A percentile compares a stretch with the other conserved stretches of the same genome.
phyloP scores from a whole-genome alignment of 2,329 filamentous ascomycete genomes.

The Talaromyces sp. region DNA sequence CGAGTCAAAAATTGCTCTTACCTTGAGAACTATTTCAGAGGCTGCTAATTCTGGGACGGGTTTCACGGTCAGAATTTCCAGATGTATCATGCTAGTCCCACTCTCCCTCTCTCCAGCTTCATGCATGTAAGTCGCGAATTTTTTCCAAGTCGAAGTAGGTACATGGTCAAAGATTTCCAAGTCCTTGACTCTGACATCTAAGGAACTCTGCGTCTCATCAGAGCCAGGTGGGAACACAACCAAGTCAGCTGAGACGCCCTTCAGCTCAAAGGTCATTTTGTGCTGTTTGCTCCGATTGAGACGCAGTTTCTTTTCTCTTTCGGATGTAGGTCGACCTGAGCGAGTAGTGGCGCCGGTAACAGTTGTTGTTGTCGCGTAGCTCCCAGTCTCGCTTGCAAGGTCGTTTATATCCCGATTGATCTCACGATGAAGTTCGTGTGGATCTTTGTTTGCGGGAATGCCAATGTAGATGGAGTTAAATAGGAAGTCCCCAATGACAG shows the following conservation, averaged over 20 bases:
- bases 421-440: constrained; percentile 74
- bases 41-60: constrained; percentile 82
- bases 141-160: constrained; percentile 95
- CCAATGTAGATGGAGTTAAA: constrained; percentile 99
- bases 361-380: constrained; percentile 74
- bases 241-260: constrained; percentile 80
- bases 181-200: constrained; percentile 80
- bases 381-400: constrained; percentile 83
- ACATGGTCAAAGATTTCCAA: constrained; percentile 93
- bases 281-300: constrained; percentile 85
- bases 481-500: constrained; percentile 87
- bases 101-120: constrained; percentile 85
- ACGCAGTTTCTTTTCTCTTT: constrained; percentile 64
- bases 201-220: constrained; percentile 82
- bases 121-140: constrained; percentile 91
- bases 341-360: constrained; percentile 43
- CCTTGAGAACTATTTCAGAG: constrained; percentile 83
- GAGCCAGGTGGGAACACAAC: constrained; percentile 74
- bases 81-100: constrained; percentile 83
- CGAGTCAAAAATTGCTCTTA: constrained; percentile 28
- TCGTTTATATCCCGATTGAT: constrained; percentile 92
- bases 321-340: constrained; percentile 36
- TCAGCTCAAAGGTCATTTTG: constrained; percentile 93
- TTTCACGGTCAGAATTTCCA: constrained; percentile 85
- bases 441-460: constrained; percentile 82